Evolutionary conservation across 2,329 filamentous ascomycete species (phyloP), one percentile per base, ranked within the genome.

Genomic region (Colletotrichum neosansevieriae): DNA sequence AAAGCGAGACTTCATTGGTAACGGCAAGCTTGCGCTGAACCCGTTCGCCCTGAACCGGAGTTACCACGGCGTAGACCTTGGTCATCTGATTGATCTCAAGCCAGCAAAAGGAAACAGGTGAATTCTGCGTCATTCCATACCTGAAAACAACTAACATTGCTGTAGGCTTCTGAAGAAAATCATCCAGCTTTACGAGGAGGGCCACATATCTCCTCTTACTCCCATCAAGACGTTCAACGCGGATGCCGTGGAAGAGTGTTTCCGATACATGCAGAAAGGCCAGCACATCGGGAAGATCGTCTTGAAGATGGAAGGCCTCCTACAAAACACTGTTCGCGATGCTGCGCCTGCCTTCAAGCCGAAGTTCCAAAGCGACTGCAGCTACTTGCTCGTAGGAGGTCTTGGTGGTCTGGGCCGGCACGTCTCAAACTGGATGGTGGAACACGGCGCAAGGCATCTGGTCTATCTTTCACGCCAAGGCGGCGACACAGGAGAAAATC

Each of bases 281-380:
- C 73, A 72, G 45, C 80, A 82, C 54, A 77, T 82, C 44, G 82
- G 81, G 0, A 83, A 83, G 53, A 78, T 82, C 11, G 75, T 82
- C 7, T 32, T 78, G 68, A 51, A 67, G 68, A 51, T 63, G 47
- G 36, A 70, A 58, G 11, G 51, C 3, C 17, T 54, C 9, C 34
- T 11, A 12, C 21, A 24, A 0, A 42, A 29, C 6, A 57, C 21
- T 10, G n/a, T 29, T 2, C 4, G 21, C 2, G n/a, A 24, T 29
- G 11, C 13, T 0, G 7, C 17, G 6, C 11, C 42, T 4, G 50
- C 15, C 3, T 19, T 75, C 49, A n/a, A 47, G 7, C 38, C 63
- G 0, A 49, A 19, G 1, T 67, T 63, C 2, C 50, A 63, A 10
- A 4, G 15, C 12, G 5, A 61, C 17, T 54, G 44, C 6, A 60